Percentiles rank a stretch among this genome's conserved stretches.
phyloP scores from a whole-genome alignment of 2,329 filamentous ascomycete genomes.

The Trichoderma sp. region DNA sequence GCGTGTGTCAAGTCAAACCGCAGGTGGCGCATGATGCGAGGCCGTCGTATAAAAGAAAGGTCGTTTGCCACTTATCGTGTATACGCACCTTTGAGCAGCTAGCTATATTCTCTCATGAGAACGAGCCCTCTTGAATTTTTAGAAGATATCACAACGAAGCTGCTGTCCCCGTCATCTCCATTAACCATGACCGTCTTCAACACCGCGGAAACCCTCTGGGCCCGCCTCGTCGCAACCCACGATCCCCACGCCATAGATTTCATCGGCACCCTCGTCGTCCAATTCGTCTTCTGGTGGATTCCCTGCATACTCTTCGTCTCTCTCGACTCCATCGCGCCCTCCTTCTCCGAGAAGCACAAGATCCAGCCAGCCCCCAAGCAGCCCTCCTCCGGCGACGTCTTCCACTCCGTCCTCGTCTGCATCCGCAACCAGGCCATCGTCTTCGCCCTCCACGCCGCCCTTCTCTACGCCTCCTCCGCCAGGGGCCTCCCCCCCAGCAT shows the following conservation, averaged over 20 bases:
- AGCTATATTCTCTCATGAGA: background rate
- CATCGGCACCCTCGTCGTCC: constrained; percentile 38
- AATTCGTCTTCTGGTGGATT: constrained; percentile 46
- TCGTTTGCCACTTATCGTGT: background rate
- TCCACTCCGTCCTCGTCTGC: constrained; percentile 43
- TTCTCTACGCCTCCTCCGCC: constrained; percentile 22
- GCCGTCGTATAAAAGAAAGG: background rate
- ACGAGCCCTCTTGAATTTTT: no score
- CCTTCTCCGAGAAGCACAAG: constrained; percentile 50
- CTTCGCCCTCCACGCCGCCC: constrained; percentile 30
- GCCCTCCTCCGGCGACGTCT: constrained; percentile 44
- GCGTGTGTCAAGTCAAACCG: background rate
- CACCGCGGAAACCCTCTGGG: constrained; percentile 23
- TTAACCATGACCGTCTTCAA: background rate
- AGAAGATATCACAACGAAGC: background rate
- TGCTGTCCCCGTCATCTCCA: background rate
- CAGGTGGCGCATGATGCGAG: background rate
- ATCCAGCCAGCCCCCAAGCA: constrained; percentile 51
- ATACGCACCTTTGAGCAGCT: no score
- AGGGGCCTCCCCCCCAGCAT: constrained; percentile 32
- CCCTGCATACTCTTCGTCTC: constrained; percentile 41
- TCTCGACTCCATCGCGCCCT: constrained; percentile 43
- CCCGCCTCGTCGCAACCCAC: constrained; percentile 26
- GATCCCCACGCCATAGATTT: constrained; percentile 39
- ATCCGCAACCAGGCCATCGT: constrained; percentile 47